phyloP scores from a whole-genome alignment of 2,329 filamentous ascomycete genomes.

The Alternaria novae-zelandiae region DNA sequence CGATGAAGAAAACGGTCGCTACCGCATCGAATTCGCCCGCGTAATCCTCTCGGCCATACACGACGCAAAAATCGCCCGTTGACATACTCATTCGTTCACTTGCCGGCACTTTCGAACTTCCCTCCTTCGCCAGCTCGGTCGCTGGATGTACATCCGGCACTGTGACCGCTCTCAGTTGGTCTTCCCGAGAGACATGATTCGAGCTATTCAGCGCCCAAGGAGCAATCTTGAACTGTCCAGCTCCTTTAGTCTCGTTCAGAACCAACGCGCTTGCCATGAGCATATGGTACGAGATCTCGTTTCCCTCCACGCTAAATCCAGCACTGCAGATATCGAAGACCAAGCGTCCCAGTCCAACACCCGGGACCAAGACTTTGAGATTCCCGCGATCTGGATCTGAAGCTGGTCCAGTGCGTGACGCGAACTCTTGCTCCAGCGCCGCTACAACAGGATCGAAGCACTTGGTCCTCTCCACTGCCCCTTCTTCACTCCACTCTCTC shows the following conservation, averaged over 20 bases:
- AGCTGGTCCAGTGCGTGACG: constrained; percentile 50
- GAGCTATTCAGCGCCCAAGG: constrained; percentile 90
- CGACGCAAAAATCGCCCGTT: constrained; percentile 88
- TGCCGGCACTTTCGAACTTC: constrained; percentile 33
- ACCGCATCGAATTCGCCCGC: constrained; percentile 76
- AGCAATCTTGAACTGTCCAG: constrained; percentile 73
- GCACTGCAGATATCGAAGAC: constrained; percentile 82
- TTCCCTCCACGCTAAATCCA: constrained; percentile 82
- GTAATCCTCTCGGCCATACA: constrained; percentile 73
- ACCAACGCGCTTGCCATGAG: constrained; percentile 83
- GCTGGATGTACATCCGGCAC: constrained; percentile 75
- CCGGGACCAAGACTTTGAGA: constrained; percentile 80
- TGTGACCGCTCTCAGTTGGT: constrained; percentile 75
- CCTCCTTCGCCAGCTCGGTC: constrained; percentile 38
- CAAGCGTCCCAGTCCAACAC: constrained; percentile 84
- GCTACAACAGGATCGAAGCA: constrained; percentile 77
- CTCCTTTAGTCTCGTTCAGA: constrained; percentile 69
- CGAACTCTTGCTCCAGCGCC: constrained; percentile 57
- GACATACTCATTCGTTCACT: constrained; percentile 86
- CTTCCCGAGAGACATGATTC: constrained; percentile 74
- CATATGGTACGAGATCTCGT: constrained; percentile 95
- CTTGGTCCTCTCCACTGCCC: constrained; percentile 72
- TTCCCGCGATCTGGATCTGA: constrained; percentile 34
- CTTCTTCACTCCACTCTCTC: constrained; percentile 89
- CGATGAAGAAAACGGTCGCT: constrained; percentile 92